Conservation (phyloP, 2,329 filamentous ascomycete genomes). For the Atkinsonella texensis region DNA sequence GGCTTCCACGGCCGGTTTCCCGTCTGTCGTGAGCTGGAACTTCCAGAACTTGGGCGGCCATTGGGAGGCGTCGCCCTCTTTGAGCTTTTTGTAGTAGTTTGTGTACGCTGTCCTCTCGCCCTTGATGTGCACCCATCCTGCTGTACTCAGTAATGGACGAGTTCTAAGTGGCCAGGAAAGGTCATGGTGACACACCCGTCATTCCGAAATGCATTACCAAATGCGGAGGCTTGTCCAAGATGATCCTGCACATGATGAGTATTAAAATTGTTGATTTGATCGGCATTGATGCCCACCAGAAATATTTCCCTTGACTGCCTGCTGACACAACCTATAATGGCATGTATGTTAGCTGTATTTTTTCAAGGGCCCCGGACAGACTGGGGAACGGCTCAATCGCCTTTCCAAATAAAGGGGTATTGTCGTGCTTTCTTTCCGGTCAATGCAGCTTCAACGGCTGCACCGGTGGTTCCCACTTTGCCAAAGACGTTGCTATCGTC, state of each 20-base stretch:
- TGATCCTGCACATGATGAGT: constrained; percentile 21
- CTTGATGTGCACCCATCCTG: constrained; percentile 78
- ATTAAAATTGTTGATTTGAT: constrained; percentile 12
- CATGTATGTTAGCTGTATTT: background rate
- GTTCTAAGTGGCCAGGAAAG: background rate
- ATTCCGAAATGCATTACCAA: constrained; percentile 80
- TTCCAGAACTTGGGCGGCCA: constrained; percentile 94
- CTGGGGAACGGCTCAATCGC: background rate
- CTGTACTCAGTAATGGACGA: constrained; percentile 3
- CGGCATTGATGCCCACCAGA: constrained; percentile 47
- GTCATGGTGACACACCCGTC: constrained; percentile 32
- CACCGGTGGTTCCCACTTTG: constrained; percentile 71
- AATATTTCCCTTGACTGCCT: constrained; percentile 91
- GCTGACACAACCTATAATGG: constrained; percentile 41
- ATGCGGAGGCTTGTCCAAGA: constrained; percentile 66
- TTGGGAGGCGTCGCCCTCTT: constrained; percentile 40
- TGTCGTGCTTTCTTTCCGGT: constrained; percentile 51
- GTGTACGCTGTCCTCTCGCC: constrained; percentile 67
- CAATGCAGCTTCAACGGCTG: constrained; percentile 62
- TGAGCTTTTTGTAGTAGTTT: constrained; percentile 67
- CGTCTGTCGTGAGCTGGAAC: constrained; percentile 59
- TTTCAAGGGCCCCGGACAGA: background rate
- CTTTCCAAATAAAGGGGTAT: background rate
- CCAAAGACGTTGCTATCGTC: constrained; percentile 83
- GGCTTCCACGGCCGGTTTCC: constrained; percentile 40